Evolutionary conservation across 768 basidiomycete genomes (phyloP).

Genomic region (Ramaria rubella): DNA sequence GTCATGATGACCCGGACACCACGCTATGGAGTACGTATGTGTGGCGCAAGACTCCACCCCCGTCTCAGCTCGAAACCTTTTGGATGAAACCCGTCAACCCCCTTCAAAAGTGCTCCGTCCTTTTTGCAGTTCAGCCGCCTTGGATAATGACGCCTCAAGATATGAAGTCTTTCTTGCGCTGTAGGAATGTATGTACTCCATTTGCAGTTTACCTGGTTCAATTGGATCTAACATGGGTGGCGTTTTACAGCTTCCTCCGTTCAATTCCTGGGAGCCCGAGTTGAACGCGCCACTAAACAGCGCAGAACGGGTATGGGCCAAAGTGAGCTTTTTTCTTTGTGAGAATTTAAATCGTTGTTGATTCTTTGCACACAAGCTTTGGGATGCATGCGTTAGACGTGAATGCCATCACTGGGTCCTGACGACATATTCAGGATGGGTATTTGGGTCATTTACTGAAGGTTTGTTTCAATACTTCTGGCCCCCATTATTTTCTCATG

Average conservation of each 20-base stretch:
- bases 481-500: background rate
- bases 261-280: background rate
- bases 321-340: constrained; percentile 14
- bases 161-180: constrained; percentile 25
- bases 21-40: constrained; percentile 20
- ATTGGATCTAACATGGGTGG: background rate
- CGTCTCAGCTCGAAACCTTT: background rate
- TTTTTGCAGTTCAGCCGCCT: constrained; percentile 33
- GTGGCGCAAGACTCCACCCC: constrained; percentile 18
- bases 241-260: background rate
- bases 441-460: constrained; percentile 36
- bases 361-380: constrained; percentile 4
- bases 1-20: constrained; percentile 16
- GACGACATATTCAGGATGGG: constrained; percentile 39
- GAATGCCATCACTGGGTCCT: constrained; percentile 35
- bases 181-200: constrained; percentile 13
- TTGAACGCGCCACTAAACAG: constrained; percentile 1
- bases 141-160: constrained; percentile 33
- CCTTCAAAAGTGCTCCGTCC: constrained; percentile 15
- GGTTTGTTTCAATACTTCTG: constrained; percentile 20
- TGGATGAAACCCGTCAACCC: background rate
- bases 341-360: background rate
- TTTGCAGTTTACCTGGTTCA: background rate
- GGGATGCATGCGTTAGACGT: constrained; percentile 31
- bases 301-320: constrained; percentile 22